Evolutionary conservation across 148 eudicot species (phyloP), one percentile per base, ranked within the genome.

Genomic region (Agrostemma githago): DNA sequence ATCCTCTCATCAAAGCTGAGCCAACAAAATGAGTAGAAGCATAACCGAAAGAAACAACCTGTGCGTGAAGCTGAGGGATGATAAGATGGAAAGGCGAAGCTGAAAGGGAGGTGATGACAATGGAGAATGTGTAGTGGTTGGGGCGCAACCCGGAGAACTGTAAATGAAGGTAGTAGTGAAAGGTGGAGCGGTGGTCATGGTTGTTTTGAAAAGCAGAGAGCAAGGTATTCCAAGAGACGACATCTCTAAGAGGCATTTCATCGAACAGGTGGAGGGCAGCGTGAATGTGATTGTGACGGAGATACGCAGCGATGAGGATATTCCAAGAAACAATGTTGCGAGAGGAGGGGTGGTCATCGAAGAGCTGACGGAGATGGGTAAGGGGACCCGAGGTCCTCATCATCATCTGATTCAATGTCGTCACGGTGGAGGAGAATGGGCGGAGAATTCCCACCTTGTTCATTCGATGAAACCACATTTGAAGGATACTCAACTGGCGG

Each of bases 171-270:
- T 79, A 89, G 66, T 41, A 82, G 4, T 53, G 73, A 71, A 73
- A 80, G 7, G 81, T 73, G 20, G 61, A 63, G 42, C 44, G 26
- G 12, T 83, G 82, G 64, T 78, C 68, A 14, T 20, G 73, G 6
- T 9, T 51, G 17, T 80, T 85, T 39, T 80, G 87, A 8, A 83
- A 83, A 76, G 84, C 90, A 2, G 89, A 86, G 6, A 92, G 67
- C 79, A 86, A 64, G 70, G 87, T 84, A 82, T 92, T 92, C 90
- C 92, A 92, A 0, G 97, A 89, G 67, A 92, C 89, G 26, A 85
- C 81, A 66, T 89, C 89, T 86, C 85, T 88, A 2, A 37, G 74
- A 34, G 90, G 90, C 94, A 92, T 92, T 86, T 86, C 77, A 66
- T 86, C 89, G 61, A 92, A 89, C 86, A 89, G 46, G n/a, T 83